phyloP scores from a whole-genome alignment of 768 basidiomycete genomes.

The Nidularia sp. region DNA sequence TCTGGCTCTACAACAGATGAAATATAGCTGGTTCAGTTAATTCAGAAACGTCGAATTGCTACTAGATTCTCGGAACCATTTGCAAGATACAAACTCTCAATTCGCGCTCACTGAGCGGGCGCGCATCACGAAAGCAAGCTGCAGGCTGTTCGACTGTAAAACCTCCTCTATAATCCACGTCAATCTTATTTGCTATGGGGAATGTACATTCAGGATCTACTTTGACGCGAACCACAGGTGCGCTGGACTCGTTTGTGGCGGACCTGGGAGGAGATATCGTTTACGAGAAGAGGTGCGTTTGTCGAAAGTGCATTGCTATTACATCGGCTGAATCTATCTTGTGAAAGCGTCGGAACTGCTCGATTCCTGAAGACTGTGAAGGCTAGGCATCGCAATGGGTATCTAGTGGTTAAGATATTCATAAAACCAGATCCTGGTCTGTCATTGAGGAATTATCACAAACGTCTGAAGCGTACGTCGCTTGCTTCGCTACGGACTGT shows the following conservation, averaged over 20 bases:
- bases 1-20: no score
- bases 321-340: not conserved
- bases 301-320: not conserved
- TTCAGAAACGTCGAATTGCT: no score
- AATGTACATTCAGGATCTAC: constrained; percentile 71
- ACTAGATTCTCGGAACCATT: no score
- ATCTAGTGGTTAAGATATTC: constrained; percentile 90
- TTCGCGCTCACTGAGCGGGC: not conserved
- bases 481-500: constrained; percentile 2
- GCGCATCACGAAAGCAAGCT: not conserved
- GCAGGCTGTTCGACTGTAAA: not conserved
- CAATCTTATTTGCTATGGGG: constrained; percentile 47
- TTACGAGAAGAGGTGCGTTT: constrained; percentile 83
- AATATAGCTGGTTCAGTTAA: no score
- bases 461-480: constrained; percentile 68
- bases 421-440: constrained; percentile 89
- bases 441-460: constrained; percentile 68
- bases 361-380: constrained; percentile 84
- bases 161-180: no score
- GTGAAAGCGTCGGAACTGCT: constrained; percentile 58
- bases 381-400: constrained; percentile 79
- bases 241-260: constrained; percentile 85
- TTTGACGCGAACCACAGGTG: constrained; percentile 69
- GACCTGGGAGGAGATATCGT: constrained; percentile 85
- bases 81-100: no score